These are phyloP conservation scores for Rosellinia necatrix DNA, from an alignment of 2,329 filamentous ascomycete genomes.

Conservation along the genomic window DNA sequence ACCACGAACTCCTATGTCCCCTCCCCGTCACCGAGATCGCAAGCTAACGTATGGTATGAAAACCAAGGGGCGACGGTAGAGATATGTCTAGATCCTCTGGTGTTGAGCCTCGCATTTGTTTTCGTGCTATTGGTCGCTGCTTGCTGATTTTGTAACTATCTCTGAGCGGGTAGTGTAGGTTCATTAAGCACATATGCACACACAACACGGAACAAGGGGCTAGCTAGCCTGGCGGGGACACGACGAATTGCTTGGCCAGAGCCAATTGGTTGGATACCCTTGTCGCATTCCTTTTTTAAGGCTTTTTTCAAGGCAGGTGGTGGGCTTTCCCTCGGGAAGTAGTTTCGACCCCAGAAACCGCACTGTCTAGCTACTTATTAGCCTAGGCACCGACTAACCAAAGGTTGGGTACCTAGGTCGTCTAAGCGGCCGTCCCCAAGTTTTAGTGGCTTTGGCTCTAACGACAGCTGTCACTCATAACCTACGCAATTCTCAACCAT, in stretches of 20 bases:
- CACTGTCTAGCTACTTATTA: not conserved
- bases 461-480: slow-evolving; percentile 24
- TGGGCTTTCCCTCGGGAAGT: not conserved
- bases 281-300: not conserved
- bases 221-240: too few relatives aligned
- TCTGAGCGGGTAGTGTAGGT: too few relatives aligned
- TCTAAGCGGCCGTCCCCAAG: not conserved
- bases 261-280: not conserved
- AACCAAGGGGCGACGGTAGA: too few relatives aligned
- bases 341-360: not conserved
- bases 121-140: too few relatives aligned
- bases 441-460: slow-evolving; percentile 20
- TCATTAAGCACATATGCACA: too few relatives aligned
- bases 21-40: not conserved
- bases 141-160: too few relatives aligned
- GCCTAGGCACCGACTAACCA: too few relatives aligned
- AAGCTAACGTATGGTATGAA: not conserved
- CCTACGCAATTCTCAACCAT: not conserved
- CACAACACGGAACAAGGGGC: too few relatives aligned
- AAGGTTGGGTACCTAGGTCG: too few relatives aligned
- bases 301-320: not conserved
- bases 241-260: too few relatives aligned
- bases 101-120: too few relatives aligned
- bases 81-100: too few relatives aligned
- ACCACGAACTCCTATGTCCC: not conserved